A percentile compares a stretch with the other conserved stretches of the same genome.
Evolutionary conservation across 495 filamentous ascomycete species (phyloP).

Genomic region (Cryomyces minteri): DNA sequence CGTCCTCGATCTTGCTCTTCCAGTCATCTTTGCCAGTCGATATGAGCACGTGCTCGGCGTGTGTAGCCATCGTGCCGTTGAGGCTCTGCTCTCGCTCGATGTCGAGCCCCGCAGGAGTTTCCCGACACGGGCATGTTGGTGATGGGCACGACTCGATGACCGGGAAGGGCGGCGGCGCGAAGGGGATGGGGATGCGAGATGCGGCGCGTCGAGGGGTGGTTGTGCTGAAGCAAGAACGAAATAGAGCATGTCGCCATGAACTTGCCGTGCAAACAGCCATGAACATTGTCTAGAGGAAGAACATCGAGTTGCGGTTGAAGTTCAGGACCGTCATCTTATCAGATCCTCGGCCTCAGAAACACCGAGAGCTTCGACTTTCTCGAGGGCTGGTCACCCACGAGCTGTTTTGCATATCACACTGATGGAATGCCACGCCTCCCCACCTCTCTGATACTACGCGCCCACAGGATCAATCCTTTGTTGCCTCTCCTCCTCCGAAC

Average conservation of each 20-base stretch:
- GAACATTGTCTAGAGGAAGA: too few relatives aligned
- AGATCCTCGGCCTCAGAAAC: not conserved
- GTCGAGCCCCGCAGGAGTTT: constrained; percentile 46
- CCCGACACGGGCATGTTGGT: constrained; percentile 50
- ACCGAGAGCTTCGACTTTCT: too few relatives aligned
- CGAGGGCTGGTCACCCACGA: too few relatives aligned
- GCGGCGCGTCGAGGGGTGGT: not conserved
- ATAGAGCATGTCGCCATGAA: too few relatives aligned
- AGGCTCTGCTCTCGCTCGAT: constrained; percentile 56
- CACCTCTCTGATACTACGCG: constrained; percentile 35
- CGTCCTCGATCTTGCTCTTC: constrained; percentile 51
- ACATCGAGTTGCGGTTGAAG: too few relatives aligned
- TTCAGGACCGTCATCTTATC: not conserved
- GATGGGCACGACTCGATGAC: constrained; percentile 46
- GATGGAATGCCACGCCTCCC: constrained; percentile 57
- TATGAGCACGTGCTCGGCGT: constrained; percentile 66
- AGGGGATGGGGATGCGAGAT: not conserved
- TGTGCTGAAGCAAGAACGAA: too few relatives aligned
- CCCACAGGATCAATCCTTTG: constrained; percentile 33
- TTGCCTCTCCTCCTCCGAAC: constrained; percentile 49
- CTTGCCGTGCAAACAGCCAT: too few relatives aligned
- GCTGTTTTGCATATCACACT: not conserved
- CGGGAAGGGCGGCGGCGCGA: constrained; percentile 18
- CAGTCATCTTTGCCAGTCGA: constrained; percentile 69
- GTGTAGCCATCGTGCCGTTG: constrained; percentile 57